phyloP scores from a whole-genome alignment of 2,329 filamentous ascomycete genomes.

The Ascochyta clinopodiicola region DNA sequence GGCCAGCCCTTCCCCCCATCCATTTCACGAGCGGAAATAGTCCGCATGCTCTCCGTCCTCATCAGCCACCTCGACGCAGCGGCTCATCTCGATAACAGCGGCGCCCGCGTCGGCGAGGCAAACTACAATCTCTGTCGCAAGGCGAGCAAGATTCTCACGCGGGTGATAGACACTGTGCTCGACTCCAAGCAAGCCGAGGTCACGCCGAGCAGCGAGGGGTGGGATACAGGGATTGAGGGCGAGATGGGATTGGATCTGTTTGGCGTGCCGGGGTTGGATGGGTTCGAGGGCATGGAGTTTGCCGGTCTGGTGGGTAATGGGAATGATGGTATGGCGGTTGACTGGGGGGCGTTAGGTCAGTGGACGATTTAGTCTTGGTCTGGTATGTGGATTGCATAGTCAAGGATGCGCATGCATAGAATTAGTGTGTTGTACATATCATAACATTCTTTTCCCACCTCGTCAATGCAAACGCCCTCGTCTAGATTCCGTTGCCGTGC shows the following conservation, averaged over 20 bases:
- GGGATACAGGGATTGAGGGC: constrained; percentile 25
- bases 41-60: constrained; percentile 50
- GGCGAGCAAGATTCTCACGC: constrained; percentile 37
- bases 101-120: constrained; percentile 42
- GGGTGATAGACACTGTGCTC: constrained; percentile 41
- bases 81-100: constrained; percentile 35
- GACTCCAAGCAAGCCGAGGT: constrained; percentile 28
- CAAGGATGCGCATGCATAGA: too few relatives aligned
- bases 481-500: constrained; percentile 33
- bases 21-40: constrained; percentile 45
- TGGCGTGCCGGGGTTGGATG: constrained; percentile 35
- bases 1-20: constrained; percentile 38
- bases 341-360: constrained; percentile 38
- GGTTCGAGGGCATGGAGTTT: constrained; percentile 40
- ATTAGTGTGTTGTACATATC: constrained; percentile 18
- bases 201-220: constrained; percentile 18
- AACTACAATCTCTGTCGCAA: constrained; percentile 46
- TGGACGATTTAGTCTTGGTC: constrained; percentile 24
- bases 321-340: constrained; percentile 20
- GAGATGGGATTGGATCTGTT: constrained; percentile 29
- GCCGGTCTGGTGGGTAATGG: constrained; percentile 22
- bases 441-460: constrained; percentile 29
- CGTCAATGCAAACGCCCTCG: constrained; percentile 28
- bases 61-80: constrained; percentile 49
- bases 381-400: too few relatives aligned